Conservation (phyloP, 495 filamentous ascomycete genomes). For the Penicillium soppii region DNA sequence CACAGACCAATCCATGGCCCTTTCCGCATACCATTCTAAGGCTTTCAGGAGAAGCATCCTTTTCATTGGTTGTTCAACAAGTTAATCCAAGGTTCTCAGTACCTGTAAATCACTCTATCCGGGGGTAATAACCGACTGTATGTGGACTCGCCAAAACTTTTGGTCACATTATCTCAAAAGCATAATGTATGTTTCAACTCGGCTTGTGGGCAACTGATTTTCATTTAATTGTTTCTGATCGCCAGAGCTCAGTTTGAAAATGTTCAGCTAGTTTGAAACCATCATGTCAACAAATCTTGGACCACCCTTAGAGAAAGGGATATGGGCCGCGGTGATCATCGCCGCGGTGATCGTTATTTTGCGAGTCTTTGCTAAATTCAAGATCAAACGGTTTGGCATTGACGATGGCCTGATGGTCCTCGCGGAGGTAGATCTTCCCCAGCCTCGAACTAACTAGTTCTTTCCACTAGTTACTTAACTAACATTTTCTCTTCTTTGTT, state of each 20-base stretch:
- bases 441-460: too few species aligned
- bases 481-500: background rate
- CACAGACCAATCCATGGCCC: background rate
- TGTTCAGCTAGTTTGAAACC: background rate
- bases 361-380: constrained; percentile 35
- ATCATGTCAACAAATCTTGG: constrained; percentile 16
- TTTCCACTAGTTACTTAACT: too few species aligned
- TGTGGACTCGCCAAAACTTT: background rate
- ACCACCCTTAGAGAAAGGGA: constrained; percentile 23
- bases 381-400: constrained; percentile 31
- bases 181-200: too few species aligned
- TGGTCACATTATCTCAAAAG: background rate
- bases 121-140: background rate
- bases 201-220: background rate
- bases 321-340: constrained; percentile 35
- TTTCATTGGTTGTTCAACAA: background rate
- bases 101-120: background rate
- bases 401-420: constrained; percentile 42
- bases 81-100: background rate
- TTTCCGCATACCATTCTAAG: background rate
- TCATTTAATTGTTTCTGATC: background rate
- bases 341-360: constrained; percentile 34
- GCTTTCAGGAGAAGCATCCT: background rate
- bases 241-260: background rate
- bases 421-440: constrained; percentile 24